These are phyloP conservation scores for Phalaenopsis aphrodite DNA, from an alignment of 106 monocot genomes.

Conservation along the genomic window DNA sequence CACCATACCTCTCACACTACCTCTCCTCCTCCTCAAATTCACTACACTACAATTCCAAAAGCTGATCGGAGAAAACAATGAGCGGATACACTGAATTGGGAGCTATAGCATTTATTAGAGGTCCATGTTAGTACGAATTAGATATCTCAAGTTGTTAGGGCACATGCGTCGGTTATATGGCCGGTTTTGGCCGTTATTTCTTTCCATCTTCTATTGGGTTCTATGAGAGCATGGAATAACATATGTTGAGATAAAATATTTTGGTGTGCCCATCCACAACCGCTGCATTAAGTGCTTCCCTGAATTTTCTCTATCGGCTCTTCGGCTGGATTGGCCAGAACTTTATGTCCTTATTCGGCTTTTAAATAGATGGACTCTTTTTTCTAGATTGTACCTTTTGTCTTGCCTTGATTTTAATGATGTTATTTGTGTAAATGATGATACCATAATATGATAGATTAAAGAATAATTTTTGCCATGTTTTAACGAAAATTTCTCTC, in stretches of 20 bases:
- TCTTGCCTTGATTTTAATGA: not conserved
- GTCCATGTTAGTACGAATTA: not conserved
- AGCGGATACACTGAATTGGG: not conserved
- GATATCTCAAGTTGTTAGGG: not conserved
- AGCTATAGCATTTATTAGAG: not conserved
- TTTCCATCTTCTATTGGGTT: not conserved
- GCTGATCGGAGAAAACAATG: not conserved
- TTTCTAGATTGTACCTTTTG: not conserved
- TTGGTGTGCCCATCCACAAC: not conserved
- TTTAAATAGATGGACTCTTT: not conserved
- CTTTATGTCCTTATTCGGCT: too few relatives aligned
- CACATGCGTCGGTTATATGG: slow-evolving; percentile 5
- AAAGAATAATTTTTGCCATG: too few relatives aligned
- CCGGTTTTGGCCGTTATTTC: slow-evolving; percentile 4
- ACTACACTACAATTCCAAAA: too few relatives aligned
- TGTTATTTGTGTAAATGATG: too few relatives aligned
- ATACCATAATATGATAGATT: too few relatives aligned
- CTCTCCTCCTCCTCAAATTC: too few relatives aligned
- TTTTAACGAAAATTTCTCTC: too few relatives aligned
- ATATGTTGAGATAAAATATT: not conserved
- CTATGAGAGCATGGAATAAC: not conserved
- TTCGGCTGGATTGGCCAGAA: too few relatives aligned
- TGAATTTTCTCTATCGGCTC: too few relatives aligned
- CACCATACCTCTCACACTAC: too few relatives aligned
- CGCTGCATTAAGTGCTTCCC: not conserved